Base-by-base conservation (phyloP, 768 basidiomycete species). In the Lactifluus subvellereus region DNA sequence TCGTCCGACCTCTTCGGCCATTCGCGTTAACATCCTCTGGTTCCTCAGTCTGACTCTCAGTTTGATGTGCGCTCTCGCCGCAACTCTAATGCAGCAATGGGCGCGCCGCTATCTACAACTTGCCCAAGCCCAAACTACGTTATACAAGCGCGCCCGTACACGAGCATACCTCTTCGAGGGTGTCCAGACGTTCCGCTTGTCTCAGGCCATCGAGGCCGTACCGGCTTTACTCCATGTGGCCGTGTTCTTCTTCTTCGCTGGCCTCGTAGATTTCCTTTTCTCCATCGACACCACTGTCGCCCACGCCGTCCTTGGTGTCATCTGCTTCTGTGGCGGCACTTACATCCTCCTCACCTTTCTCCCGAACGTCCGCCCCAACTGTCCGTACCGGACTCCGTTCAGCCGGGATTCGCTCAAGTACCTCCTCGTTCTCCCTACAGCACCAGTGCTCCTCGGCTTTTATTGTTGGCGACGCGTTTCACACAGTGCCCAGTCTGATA, bases 11-110 rank as follows among this genome's bases (percentile, higher is more conserved):
- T 1, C 32, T 6, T 56, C 55, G 4, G 33, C 50, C 18, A 40
- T 64, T 11, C 61, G 64, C 33, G 43, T 65, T 27, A 65, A 65
- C 42, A 59, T 64, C 27, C 50, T 65, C 33, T 65, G 64, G 63
- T 65, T 65, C 32, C 49, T 64, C 37, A 65, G 64, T 42, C 61
- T 65, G 40, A 43, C 14, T 0, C 42, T 63, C 9, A 60, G 58
- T n/a, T 20, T 62, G 20, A 27, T 64, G 16, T 53, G 43, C 18
- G 63, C 61, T 22, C 48, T 65, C 10, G 18, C 48, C 1, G 54
- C 64, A 30, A 62, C 60, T 10, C 30, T 65, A 4, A 57, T 65
- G 54, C 62, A 65, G 14, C 59, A 54, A 22, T 65, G 54, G 62
- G 27, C 53, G 13, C 63, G 61, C 3, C 52, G 42, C 8, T 65